Evolutionary conservation across 331 rosid genomes (phyloP).

Genomic region (Quercus lobata): DNA sequence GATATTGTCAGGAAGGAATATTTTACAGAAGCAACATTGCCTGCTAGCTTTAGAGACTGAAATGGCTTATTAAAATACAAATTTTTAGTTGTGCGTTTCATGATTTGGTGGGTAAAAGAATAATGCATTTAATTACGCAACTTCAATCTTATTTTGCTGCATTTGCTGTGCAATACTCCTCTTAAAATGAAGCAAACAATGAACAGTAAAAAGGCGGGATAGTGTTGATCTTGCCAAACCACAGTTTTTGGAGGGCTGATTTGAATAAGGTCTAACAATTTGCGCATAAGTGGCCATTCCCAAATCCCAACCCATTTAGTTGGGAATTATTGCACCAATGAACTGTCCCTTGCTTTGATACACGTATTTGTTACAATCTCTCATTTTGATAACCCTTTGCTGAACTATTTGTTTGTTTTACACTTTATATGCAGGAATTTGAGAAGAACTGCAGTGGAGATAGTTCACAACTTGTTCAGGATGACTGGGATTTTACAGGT

Average conservation of each 20-base stretch:
- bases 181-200: too few relatives aligned
- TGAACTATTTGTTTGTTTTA: not conserved
- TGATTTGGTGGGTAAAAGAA: not conserved
- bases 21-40: constrained; percentile 64
- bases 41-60: constrained; percentile 59
- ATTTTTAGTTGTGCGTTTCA: not conserved
- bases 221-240: too few relatives aligned
- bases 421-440: not conserved
- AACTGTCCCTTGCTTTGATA: too few relatives aligned
- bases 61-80: not conserved
- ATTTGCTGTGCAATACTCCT: not conserved
- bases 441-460: not conserved
- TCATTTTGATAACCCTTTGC: too few relatives aligned
- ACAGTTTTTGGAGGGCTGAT: too few relatives aligned
- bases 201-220: too few relatives aligned
- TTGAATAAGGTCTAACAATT: too few relatives aligned
- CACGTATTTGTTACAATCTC: too few relatives aligned
- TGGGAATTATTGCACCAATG: too few relatives aligned
- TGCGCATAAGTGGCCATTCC: too few relatives aligned
- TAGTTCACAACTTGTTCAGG: not conserved
- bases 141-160: not conserved
- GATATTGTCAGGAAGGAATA: constrained; percentile 71
- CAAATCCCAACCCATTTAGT: too few relatives aligned
- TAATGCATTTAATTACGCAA: not conserved
- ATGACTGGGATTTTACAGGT: not conserved